Conservation (phyloP, 257 asterid species). For the Solanum pimpinellifolium region DNA sequence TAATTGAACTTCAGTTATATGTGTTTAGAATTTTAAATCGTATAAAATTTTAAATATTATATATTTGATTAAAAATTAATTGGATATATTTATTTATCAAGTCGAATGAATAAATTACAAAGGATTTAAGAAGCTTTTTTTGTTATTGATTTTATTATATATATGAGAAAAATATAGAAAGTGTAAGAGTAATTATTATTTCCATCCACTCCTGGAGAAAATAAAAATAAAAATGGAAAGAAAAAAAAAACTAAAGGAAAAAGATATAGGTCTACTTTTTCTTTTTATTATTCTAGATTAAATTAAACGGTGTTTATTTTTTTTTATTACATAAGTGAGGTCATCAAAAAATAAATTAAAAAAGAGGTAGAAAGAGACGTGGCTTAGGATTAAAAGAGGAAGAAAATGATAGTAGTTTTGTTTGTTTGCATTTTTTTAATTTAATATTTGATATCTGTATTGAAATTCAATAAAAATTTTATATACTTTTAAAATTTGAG, state of each 20-base stretch:
- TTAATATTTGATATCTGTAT: accelerated
- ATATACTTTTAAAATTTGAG: too few relatives aligned
- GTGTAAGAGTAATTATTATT: background rate
- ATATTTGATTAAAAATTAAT: background rate
- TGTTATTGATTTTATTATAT: background rate
- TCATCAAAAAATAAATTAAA: background rate
- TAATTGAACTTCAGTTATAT: background rate
- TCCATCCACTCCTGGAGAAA: background rate
- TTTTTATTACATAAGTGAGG: background rate
- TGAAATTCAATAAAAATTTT: accelerated
- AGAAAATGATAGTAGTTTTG: background rate
- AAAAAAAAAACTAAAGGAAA: background rate
- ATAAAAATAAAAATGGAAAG: background rate
- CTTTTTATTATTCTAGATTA: background rate
- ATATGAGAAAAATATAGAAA: background rate
- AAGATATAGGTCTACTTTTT: background rate
- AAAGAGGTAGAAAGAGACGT: background rate
- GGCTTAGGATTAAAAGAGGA: background rate
- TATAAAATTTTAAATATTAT: background rate
- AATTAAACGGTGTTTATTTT: background rate
- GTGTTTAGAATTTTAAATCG: accelerated
- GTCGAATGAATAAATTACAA: background rate
- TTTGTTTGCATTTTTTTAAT: too few relatives aligned
- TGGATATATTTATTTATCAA: background rate
- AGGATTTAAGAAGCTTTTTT: background rate